These are phyloP conservation scores for Brassica napus DNA, from an alignment of 345 rosid species.

Conservation along the genomic window Da-Ae NC_063436.1:24058501-24059000, in stretches of 20 bases:
- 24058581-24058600: conserved; percentile 89
- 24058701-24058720: conserved; percentile 29
- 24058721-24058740: not conserved
- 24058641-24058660: conserved; percentile 25
- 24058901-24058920: conserved; percentile 73
- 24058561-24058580: conserved; percentile 35
- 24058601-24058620: conserved; percentile 83
- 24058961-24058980: conserved; percentile 43
- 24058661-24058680: conserved; percentile 38
- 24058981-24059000: conserved; percentile 45
- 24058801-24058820: conserved; percentile 59
- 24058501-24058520: conserved; percentile 13
- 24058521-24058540: conserved; percentile 39
- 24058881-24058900: conserved; percentile 67
- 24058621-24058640: conserved; percentile 51
- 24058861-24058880: conserved; percentile 79
- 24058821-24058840: conserved; percentile 56
- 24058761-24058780: conserved; percentile 79
- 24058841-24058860: conserved; percentile 65
- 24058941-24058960: conserved; percentile 66
- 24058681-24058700: conserved; percentile 45
- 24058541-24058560: conserved; percentile 28
- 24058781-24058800: conserved; percentile 95
- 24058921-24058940: conserved; percentile 71
- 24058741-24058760: conserved; percentile 53